phyloP scores from a whole-genome alignment of 371 early-diverging fungal species.

The Dichotomocladium elegans region DNA sequence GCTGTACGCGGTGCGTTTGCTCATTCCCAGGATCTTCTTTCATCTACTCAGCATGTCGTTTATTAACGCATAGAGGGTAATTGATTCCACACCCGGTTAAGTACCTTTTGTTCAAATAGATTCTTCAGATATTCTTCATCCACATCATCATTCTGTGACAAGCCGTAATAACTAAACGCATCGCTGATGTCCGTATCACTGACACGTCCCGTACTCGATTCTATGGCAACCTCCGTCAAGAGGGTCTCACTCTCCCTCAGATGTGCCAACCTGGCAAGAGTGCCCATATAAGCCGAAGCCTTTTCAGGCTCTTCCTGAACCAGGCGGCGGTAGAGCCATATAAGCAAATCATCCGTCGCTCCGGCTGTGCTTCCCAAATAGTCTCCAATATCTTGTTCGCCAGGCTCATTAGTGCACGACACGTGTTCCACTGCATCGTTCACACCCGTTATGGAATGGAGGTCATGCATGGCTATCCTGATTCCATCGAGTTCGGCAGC shows the following conservation, averaged over 20 bases:
- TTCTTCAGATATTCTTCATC: constrained; percentile 27
- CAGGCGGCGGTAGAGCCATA: constrained; percentile 44
- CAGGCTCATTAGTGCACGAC: constrained; percentile 2
- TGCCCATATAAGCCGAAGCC: constrained; percentile 32
- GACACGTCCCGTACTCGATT: constrained; percentile 44
- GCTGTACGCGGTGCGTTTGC: constrained; percentile 20
- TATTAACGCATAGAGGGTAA: not conserved
- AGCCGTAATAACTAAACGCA: constrained; percentile 53
- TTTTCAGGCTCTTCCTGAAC: constrained; percentile 25
- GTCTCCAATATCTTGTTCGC: constrained; percentile 21
- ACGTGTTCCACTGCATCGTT: constrained; percentile 2
- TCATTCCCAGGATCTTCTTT: constrained; percentile 31
- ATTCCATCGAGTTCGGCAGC: not conserved
- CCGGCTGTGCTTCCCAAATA: constrained; percentile 45
- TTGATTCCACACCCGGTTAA: not conserved
- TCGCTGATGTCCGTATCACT: constrained; percentile 39
- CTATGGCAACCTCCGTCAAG: constrained; percentile 38
- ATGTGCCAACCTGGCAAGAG: constrained; percentile 34
- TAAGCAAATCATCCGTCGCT: constrained; percentile 42
- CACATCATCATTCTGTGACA: constrained; percentile 22
- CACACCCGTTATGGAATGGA: not conserved
- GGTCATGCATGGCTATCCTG: not conserved
- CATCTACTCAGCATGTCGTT: not conserved
- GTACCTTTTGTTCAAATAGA: constrained; percentile 29
- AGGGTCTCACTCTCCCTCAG: constrained; percentile 31